Base-by-base conservation (phyloP, 2,329 filamentous ascomycete species). In the Penicillium italicum region DNA sequence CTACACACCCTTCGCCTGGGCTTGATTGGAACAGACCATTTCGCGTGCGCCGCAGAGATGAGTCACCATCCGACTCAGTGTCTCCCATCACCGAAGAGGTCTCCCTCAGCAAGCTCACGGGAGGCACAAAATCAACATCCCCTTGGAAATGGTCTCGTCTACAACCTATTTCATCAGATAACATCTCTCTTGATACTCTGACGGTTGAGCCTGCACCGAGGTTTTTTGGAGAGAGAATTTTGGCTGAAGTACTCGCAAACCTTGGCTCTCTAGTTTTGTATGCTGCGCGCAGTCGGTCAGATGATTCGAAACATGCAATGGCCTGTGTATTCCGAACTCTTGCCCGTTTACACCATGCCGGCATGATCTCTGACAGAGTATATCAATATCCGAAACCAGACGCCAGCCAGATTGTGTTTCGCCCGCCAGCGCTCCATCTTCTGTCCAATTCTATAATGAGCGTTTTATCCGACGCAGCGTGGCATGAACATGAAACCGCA, bases 391-490 rank as follows among this genome's bases (percentile, higher is more conserved):
- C 62, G 10, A 51, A 60, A 43, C 66, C 67, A 16, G 58, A 64
- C 43, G 62, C 65, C 28, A 62, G 69, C 30, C 65, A 71, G 45
- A 62, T 61, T 20, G 54, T 67, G 3, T 72, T 72, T 53, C 70
- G 75, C 9, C 76, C 77, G 6, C 77, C 78, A 6, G 74, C 72
- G 5, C 67, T 80, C 47, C 68, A 77, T 59, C 57, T 79, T 5
- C 63, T 80, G 31, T 76, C 74, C 12, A 72, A 67, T 11, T 70
- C 74, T 55, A 79, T 80, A 22, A 74, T 80, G 73, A 75, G 72
- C 45, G 71, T 75, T 50, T 55, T 80, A 34, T 77, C 78, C 5
- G 77, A 80, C 58, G 72, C 77, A 34, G 75, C 74, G 16, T 79
- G 76, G 75, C 62, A 70, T 49, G 71, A 72, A 37, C 69, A 77